Evolutionary conservation across 2,329 filamentous ascomycete genomes (phyloP).

Genomic region (Colletotrichum sp.): DNA sequence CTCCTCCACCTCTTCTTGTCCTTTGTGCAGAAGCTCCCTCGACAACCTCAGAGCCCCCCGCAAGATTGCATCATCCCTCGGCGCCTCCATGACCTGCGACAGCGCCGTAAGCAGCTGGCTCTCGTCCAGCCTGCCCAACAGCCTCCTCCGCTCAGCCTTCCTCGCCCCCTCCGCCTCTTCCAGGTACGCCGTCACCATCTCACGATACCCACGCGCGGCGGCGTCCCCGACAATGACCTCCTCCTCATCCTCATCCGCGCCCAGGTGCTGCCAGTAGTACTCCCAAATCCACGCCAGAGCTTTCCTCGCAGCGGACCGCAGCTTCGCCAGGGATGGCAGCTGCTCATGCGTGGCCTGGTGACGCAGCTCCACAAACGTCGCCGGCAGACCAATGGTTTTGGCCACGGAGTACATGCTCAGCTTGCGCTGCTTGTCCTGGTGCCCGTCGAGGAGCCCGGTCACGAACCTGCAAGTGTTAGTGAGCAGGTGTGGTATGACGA

Average conservation of each 20-base stretch:
- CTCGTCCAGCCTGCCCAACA: constrained; percentile 40
- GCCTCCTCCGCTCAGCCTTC: constrained; percentile 29
- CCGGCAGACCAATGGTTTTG: constrained; percentile 71
- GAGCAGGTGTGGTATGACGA: not conserved
- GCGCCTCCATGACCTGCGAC: constrained; percentile 40
- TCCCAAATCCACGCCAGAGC: constrained; percentile 87
- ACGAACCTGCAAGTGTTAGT: constrained; percentile 65
- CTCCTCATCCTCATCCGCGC: constrained; percentile 23
- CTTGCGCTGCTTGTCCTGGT: constrained; percentile 70
- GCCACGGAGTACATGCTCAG: constrained; percentile 77
- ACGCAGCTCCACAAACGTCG: constrained; percentile 85
- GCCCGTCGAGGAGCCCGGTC: constrained; percentile 78
- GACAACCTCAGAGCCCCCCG: constrained; percentile 50
- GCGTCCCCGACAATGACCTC: not conserved
- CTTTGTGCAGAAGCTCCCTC: constrained; percentile 40
- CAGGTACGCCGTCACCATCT: constrained; percentile 43
- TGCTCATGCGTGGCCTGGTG: constrained; percentile 93
- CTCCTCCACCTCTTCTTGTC: constrained; percentile 6
- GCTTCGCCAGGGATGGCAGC: constrained; percentile 75
- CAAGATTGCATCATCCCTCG: constrained; percentile 48
- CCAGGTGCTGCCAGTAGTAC: constrained; percentile 77
- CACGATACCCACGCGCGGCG: constrained; percentile 30
- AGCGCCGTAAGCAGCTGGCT: constrained; percentile 40
- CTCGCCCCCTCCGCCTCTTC: constrained; percentile 34
- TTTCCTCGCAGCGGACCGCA: constrained; percentile 72